Percentiles rank a stretch among this genome's conserved stretches.
Evolutionary conservation across 352 stramenopile species (phyloP).

Genomic region (Chrysophaeum taylorii): DNA sequence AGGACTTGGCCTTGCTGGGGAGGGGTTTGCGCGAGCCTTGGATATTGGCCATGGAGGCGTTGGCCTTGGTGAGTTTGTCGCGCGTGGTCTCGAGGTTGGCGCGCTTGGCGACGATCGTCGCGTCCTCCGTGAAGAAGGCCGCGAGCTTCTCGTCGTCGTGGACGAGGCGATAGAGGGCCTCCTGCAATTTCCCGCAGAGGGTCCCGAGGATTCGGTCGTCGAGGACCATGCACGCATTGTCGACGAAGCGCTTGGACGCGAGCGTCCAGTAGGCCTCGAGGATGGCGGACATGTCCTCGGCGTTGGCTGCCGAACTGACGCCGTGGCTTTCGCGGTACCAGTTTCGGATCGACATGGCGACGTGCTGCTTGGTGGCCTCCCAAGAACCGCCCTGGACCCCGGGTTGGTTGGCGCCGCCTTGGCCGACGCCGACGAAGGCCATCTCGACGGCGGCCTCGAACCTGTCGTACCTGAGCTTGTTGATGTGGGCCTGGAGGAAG

Average conservation of each 20-base stretch:
- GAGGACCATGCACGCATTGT: slow-evolving; percentile 37
- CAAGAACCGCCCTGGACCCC: not conserved
- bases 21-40: not conserved
- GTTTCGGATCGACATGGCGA: slow-evolving; percentile 21
- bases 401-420: not conserved
- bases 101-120: slow-evolving; percentile 24
- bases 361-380: slow-evolving; percentile 30
- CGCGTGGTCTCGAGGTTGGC: slow-evolving; percentile 27
- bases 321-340: slow-evolving; percentile 36
- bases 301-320: slow-evolving; percentile 33
- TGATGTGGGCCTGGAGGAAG: slow-evolving; percentile 38
- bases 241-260: slow-evolving; percentile 35
- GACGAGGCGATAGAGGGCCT: slow-evolving; percentile 37
- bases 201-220: slow-evolving; percentile 34
- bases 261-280: slow-evolving; percentile 37
- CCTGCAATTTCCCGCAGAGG: slow-evolving; percentile 22
- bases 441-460: slow-evolving; percentile 26
- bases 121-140: slow-evolving; percentile 34
- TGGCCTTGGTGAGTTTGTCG: slow-evolving; percentile 32
- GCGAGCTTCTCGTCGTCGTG: slow-evolving; percentile 32
- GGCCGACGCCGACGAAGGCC: slow-evolving; percentile 12
- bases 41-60: slow-evolving; percentile 30
- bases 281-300: slow-evolving; percentile 37
- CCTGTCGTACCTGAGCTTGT: slow-evolving; percentile 36
- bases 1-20: not conserved